Conservation (phyloP, 73 alveolate genomes). For the Tetrahymena thermophila region DNA sequence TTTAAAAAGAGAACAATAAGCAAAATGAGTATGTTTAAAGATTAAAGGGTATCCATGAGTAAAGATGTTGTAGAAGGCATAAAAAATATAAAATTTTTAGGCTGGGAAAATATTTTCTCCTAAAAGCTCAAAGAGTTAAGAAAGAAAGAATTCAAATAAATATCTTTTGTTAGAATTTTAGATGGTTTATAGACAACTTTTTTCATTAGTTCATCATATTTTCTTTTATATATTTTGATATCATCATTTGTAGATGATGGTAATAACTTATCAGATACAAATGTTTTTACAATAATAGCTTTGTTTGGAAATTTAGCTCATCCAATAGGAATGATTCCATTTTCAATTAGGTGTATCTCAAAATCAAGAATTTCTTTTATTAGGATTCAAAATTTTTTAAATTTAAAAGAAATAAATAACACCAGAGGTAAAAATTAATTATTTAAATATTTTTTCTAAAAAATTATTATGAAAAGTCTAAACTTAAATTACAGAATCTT, state of each 20-base stretch:
- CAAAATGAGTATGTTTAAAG: slow-evolving; percentile 2
- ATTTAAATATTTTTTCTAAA: background rate
- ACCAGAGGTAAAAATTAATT: background rate
- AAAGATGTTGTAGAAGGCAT: slow-evolving; percentile 39
- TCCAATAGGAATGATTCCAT: slow-evolving; percentile 33
- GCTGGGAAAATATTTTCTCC: slow-evolving; percentile 28
- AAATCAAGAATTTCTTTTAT: slow-evolving; percentile 16
- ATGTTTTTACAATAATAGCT: slow-evolving; percentile 37
- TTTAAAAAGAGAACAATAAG: background rate
- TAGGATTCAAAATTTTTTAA: slow-evolving; percentile 10
- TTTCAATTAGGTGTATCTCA: slow-evolving; percentile 5
- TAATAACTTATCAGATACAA: background rate
- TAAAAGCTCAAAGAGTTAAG: slow-evolving; percentile 11
- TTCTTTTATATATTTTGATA: slow-evolving; percentile 9
- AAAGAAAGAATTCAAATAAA: slow-evolving; percentile 5
- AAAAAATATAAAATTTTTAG: slow-evolving; percentile 19
- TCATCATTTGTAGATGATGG: background rate
- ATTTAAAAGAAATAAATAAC: slow-evolving; percentile 18
- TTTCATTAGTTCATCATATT: slow-evolving; percentile 5
- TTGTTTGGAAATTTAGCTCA: slow-evolving; percentile 15
- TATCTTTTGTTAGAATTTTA: background rate
- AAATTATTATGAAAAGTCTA: background rate
- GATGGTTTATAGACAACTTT: slow-evolving; percentile 8
- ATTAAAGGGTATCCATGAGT: slow-evolving; percentile 11
- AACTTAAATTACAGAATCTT: background rate